Percentiles rank a stretch among this genome's conserved stretches.
These are phyloP conservation scores for Agapanthus africanus DNA, from an alignment of 106 monocot species.

Conservation along the genomic window DNA sequence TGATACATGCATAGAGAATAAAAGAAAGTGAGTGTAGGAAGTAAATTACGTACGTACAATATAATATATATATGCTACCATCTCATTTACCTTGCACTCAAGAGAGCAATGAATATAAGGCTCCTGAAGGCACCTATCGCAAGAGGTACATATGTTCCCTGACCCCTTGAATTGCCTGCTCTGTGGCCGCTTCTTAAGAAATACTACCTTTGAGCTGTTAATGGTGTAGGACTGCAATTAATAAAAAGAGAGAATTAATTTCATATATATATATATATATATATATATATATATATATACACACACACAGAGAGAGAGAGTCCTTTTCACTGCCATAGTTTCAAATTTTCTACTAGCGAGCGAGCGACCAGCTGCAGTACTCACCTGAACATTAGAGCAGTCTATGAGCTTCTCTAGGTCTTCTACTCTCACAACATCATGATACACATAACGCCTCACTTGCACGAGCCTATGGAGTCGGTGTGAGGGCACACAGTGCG, in stretches of 20 bases:
- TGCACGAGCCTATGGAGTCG: slow-evolving; percentile 61
- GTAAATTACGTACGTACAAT: too few relatives aligned
- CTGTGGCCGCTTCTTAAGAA: slow-evolving; percentile 91
- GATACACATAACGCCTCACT: slow-evolving; percentile 81
- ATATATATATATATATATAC: too few relatives aligned
- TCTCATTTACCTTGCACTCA: slow-evolving; percentile 69
- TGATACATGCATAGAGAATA: too few relatives aligned
- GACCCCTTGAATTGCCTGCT: slow-evolving; percentile 89
- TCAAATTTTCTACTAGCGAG: too few relatives aligned
- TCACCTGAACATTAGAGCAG: slow-evolving; percentile 90
- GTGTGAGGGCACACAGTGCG: slow-evolving; percentile 67
- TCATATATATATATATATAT: too few relatives aligned
- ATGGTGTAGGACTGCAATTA: slow-evolving; percentile 78
- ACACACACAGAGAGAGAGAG: too few relatives aligned
- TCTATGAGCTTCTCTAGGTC: slow-evolving; percentile 89
- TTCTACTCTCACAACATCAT: slow-evolving; percentile 71
- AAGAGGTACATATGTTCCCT: slow-evolving; percentile 90
- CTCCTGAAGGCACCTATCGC: slow-evolving; percentile 90
- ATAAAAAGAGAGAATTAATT: background rate
- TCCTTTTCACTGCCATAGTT: too few relatives aligned
- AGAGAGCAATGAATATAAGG: slow-evolving; percentile 95
- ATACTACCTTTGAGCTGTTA: slow-evolving; percentile 93
- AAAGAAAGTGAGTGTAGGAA: too few relatives aligned
- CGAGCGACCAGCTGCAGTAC: too few relatives aligned
- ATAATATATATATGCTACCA: too few relatives aligned